Conservation (phyloP, 2,329 filamentous ascomycete species). For the Xylaria sp. region DNA sequence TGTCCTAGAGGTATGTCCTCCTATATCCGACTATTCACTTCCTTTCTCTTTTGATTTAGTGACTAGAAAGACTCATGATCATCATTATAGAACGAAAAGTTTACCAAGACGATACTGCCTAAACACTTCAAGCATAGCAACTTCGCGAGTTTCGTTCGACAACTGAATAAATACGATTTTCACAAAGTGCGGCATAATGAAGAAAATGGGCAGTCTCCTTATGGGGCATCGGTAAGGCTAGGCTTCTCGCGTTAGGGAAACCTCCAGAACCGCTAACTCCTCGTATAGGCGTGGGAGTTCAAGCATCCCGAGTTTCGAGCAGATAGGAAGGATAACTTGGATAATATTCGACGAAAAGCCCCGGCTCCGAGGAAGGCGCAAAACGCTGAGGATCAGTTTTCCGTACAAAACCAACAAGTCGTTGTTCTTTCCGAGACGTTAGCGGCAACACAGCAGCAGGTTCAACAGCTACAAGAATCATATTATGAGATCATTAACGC, state of each 20-base stretch:
- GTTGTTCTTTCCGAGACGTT: constrained; percentile 89
- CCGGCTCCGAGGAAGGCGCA: constrained; percentile 85
- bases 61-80: constrained; percentile 38
- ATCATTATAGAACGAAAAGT: constrained; percentile 82
- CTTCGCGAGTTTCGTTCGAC: constrained; percentile 81
- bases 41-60: not conserved
- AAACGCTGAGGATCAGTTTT: constrained; percentile 74
- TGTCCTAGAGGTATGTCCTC: constrained; percentile 81
- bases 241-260: constrained; percentile 28
- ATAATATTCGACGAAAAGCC: constrained; percentile 95
- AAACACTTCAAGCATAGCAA: constrained; percentile 90
- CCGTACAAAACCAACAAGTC: constrained; percentile 82
- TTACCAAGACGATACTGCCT: constrained; percentile 82
- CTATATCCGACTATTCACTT: not conserved
- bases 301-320: constrained; percentile 96
- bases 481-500: constrained; percentile 79
- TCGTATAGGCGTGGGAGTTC: constrained; percentile 85
- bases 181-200: constrained; percentile 93
- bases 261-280: constrained; percentile 45
- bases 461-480: constrained; percentile 85
- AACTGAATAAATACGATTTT: constrained; percentile 84
- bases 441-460: constrained; percentile 89
- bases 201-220: constrained; percentile 82
- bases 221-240: constrained; percentile 76
- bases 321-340: constrained; percentile 94